A percentile compares a stretch with the other conserved stretches of the same genome.
phyloP scores from a whole-genome alignment of 805 yeast genomes.

The Metschnikowia gelsemii region DNA sequence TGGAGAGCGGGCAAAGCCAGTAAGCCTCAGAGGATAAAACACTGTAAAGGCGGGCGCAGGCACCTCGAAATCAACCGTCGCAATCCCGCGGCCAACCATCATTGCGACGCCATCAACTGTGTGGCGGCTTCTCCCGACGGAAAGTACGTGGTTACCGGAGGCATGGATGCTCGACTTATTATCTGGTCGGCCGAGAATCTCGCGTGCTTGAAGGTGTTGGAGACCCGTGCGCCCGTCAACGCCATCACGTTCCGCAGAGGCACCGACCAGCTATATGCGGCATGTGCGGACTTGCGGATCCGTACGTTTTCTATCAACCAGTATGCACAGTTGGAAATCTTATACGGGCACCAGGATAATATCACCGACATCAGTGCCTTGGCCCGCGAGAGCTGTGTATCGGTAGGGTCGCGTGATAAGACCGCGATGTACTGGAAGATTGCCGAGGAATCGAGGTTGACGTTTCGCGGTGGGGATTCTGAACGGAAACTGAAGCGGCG shows the following conservation, averaged over 20 bases:
- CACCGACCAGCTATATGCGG: conserved; percentile 83
- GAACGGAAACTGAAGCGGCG: conserved; percentile 40
- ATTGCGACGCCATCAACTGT: conserved; percentile 70
- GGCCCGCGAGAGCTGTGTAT: conserved; percentile 86
- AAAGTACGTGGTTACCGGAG: conserved; percentile 86
- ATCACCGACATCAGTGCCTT: conserved; percentile 81
- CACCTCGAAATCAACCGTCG: conserved; percentile 35
- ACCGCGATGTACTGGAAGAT: conserved; percentile 97
- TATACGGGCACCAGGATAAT: conserved; percentile 94
- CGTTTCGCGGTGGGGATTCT: conserved; percentile 86
- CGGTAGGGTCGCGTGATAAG: conserved; percentile 93
- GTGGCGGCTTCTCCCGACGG: conserved; percentile 89
- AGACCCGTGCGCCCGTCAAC: conserved; percentile 71
- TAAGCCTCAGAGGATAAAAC: conserved; percentile 65
- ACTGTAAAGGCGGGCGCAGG: conserved; percentile 59
- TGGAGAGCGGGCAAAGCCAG: conserved; percentile 56
- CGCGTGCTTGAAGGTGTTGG: conserved; percentile 72
- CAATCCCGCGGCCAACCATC: conserved; percentile 65
- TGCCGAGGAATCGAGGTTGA: conserved; percentile 89
- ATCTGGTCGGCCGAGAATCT: conserved; percentile 85
- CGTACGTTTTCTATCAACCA: conserved; percentile 85
- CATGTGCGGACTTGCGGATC: conserved; percentile 89
- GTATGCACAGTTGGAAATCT: conserved; percentile 81
- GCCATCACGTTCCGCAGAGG: conserved; percentile 75
- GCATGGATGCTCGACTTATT: conserved; percentile 73